These are phyloP conservation scores for Coemansia sp. DNA, from an alignment of 192 early-diverging fungal species.

Conservation along the genomic window DNA sequence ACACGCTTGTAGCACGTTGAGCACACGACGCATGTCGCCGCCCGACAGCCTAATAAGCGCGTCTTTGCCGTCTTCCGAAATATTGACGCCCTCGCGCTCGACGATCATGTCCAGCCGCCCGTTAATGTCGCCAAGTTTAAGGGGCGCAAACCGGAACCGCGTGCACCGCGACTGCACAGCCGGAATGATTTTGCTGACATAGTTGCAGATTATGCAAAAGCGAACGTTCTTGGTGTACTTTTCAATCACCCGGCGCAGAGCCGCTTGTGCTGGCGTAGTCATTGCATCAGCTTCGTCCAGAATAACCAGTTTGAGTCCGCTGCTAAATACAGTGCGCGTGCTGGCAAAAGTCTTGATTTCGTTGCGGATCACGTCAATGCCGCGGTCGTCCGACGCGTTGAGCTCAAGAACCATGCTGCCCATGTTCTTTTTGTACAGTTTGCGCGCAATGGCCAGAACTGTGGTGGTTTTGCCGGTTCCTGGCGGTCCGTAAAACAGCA, in stretches of 20 bases:
- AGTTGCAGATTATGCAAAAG: constrained; percentile 99
- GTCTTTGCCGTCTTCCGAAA: constrained; percentile 72
- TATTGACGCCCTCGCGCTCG: constrained; percentile 72
- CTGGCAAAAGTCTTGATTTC: constrained; percentile 99
- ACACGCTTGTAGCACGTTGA: constrained; percentile 94
- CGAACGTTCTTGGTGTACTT: constrained; percentile 97
- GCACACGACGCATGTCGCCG: constrained; percentile 96
- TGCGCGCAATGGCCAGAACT: constrained; percentile 88
- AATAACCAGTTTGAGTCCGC: constrained; percentile 94
- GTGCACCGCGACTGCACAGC: constrained; percentile 99
- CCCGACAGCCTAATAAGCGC: constrained; percentile 81
- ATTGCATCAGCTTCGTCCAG: constrained; percentile 97
- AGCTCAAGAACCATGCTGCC: constrained; percentile 93
- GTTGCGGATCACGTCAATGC: constrained; percentile 96
- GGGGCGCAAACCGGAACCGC: constrained; percentile 89
- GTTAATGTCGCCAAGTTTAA: constrained; percentile 76
- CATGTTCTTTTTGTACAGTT: constrained; percentile 79
- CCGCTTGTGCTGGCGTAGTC: constrained; percentile 89
- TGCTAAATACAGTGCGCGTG: constrained; percentile 88
- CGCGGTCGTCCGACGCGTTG: constrained; percentile 98
- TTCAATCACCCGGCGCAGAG: constrained; percentile 94
- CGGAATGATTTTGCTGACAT: constrained; percentile 95
- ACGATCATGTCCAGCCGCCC: constrained; percentile 68
- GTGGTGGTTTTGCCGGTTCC: constrained; percentile 97
- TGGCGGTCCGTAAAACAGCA: constrained; percentile 97